These are phyloP conservation scores for Fusarium caatingaense DNA, from an alignment of 2,329 filamentous ascomycete species.

Conservation along the genomic window DNA sequence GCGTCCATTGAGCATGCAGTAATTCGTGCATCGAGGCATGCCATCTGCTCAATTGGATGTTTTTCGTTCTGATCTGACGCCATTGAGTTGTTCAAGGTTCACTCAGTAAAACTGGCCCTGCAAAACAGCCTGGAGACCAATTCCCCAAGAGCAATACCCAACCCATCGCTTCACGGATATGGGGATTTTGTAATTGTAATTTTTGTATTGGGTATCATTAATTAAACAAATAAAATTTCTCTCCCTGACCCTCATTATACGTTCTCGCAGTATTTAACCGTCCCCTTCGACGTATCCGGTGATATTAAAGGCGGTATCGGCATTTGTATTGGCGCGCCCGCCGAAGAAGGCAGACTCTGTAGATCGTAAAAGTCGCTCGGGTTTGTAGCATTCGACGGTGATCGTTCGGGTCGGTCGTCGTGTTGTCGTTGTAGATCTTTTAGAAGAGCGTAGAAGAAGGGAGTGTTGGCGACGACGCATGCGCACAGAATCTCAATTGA, in stretches of 20 bases:
- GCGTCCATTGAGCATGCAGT: not conserved
- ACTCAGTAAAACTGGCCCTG: not conserved
- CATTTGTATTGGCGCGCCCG: not conserved
- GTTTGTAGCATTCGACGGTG: conserved; percentile 19
- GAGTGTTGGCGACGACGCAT: conserved; percentile 48
- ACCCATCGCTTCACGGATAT: not conserved
- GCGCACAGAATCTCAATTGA: conserved; percentile 50
- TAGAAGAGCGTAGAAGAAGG: conserved; percentile 47
- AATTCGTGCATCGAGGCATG: not conserved
- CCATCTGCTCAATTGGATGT: not conserved
- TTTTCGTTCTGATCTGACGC: not conserved
- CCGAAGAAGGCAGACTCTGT: conserved; percentile 30
- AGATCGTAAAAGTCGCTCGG: conserved; percentile 25
- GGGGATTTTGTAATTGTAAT: not conserved
- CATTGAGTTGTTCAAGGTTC: not conserved
- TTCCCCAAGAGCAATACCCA: not conserved
- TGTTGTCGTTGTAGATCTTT: conserved; percentile 46
- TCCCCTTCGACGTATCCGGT: conserved; percentile 7
- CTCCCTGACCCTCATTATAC: not conserved
- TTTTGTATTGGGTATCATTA: conserved; percentile 19
- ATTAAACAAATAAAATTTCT: not conserved
- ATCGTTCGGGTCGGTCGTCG: conserved; percentile 31
- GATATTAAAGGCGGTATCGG: not conserved
- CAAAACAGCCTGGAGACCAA: not conserved
- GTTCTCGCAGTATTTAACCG: conserved; percentile 7